Conservation (phyloP, 441 rosid genomes). For the Pelargonium australe region DNA sequence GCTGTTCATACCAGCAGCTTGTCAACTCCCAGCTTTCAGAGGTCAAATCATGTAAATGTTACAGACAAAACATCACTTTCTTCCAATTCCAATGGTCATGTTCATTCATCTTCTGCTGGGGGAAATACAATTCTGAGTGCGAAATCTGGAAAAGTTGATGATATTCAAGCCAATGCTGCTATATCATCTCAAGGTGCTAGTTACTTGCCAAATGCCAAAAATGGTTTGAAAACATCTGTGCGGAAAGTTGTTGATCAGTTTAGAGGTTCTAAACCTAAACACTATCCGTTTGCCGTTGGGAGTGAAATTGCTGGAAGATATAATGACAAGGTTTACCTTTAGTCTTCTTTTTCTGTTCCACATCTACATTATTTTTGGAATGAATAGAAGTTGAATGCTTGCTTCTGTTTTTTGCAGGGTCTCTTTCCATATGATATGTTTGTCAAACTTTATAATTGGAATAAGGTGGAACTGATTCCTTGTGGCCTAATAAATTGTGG, state of each 20-base stretch:
- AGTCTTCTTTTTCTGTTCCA: conserved; percentile 9
- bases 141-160: conserved; percentile 36
- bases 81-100: conserved; percentile 21
- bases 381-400: conserved; percentile 4
- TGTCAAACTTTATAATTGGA: conserved; percentile 56
- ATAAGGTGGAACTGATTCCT: conserved; percentile 63
- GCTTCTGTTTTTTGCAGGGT: conserved; percentile 42
- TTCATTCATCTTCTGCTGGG: conserved; percentile 25
- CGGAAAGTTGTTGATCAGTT: conserved; percentile 66
- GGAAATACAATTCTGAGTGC: conserved; percentile 29
- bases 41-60: conserved; percentile 27
- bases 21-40: conserved; percentile 19
- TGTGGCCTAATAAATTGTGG: conserved; percentile 86
- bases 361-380: conserved; percentile 7
- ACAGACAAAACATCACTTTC: conserved; percentile 10
- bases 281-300: conserved; percentile 21
- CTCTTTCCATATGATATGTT: conserved; percentile 68
- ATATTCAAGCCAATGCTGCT: conserved; percentile 30
- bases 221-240: conserved; percentile 61
- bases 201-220: conserved; percentile 33
- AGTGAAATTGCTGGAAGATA: conserved; percentile 45
- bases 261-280: conserved; percentile 47
- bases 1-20: conserved; percentile 24
- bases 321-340: conserved; percentile 54
- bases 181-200: conserved; percentile 20